Evolutionary conservation across 2,329 filamentous ascomycete genomes (phyloP).

Genomic region (Neofusicoccum sp.): DNA sequence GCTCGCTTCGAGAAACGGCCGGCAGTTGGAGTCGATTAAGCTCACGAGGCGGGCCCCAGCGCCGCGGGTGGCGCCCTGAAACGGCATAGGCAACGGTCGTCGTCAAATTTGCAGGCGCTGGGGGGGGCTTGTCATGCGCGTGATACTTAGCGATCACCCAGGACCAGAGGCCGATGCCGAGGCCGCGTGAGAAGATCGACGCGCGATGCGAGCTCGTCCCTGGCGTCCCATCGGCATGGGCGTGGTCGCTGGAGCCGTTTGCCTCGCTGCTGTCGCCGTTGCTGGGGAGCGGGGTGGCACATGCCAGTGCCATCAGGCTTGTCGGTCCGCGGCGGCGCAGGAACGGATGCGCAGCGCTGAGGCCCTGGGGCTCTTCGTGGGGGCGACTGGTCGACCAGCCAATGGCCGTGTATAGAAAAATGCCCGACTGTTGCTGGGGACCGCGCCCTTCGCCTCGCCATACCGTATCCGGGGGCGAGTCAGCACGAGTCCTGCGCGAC

Average conservation of each 20-base stretch:
- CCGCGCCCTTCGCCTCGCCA: not conserved
- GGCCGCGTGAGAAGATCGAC: not conserved
- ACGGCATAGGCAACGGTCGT: too few relatives aligned
- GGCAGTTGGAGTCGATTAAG: too few relatives aligned
- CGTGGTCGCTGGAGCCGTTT: too few relatives aligned
- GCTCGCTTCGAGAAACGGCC: too few relatives aligned
- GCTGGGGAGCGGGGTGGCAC: not conserved
- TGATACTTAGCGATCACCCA: conserved; percentile 1
- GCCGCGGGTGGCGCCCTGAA: too few relatives aligned
- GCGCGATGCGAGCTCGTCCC: not conserved
- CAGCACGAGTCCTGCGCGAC: not conserved
- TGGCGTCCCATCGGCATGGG: too few relatives aligned
- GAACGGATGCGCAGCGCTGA: not conserved
- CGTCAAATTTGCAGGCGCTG: not conserved
- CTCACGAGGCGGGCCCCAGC: too few relatives aligned
- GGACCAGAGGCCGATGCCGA: not conserved
- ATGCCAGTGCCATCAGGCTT: not conserved
- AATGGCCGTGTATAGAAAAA: conserved; percentile 1
- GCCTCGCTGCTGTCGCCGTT: not conserved
- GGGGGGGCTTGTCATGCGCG: not conserved
- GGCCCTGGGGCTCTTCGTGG: too few relatives aligned
- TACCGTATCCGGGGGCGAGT: not conserved
- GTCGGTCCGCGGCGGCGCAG: conserved; percentile 5
- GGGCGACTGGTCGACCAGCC: too few relatives aligned
- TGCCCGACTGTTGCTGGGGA: not conserved